Evolutionary conservation across 2,329 filamentous ascomycete species (phyloP), one percentile per base, ranked within the genome.

Genomic region (Orbilia quercus): DNA sequence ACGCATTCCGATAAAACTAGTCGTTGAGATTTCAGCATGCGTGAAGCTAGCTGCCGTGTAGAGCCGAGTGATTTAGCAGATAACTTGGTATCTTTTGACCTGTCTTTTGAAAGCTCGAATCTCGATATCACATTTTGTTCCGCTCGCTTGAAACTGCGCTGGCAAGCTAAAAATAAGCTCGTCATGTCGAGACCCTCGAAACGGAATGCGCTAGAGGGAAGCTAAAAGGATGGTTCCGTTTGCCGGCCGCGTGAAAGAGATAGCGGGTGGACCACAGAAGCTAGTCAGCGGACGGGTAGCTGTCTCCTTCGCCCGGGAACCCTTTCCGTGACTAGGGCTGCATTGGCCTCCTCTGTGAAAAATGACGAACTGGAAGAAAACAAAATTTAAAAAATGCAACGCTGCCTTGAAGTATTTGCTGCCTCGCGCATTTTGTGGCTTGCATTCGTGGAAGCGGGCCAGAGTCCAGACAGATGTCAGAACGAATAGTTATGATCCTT

Each of bases 271-370:
- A 12, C 14, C 18, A 11, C 5, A 36, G 23, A 20, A 38, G 12
- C n/a, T 5, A 16, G 18, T 28, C 18, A 22, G 6, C 48, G 38
- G 25, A 25, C 63, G 63, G 59, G 48, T 54, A 54, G 47, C 25
- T 51, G 28, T 5, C 36, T 64, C 23, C 45, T 36, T 64, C 28
- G 50, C 18, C 45, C 25, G 47, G 64, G 64, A 62, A 69, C 54
- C n/a, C 47, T 47, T 69, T 60, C 55, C 64, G 55, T 40, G 44
- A 62, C 64, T 47, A 69, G 64, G 55, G 64, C 55, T 55, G 64
- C 64, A 69, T 60, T 42, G 64, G 20, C 55, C 45, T 22, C 16
- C 42, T 51, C 53, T 45, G 9, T n/a, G 38, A 36, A 59, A 40
- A 50, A 67, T 67, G 53, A 59, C 53, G 38, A 53, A 59, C 47